Conservation (phyloP, 148 eudicot genomes). For the Cornus controversa region DNA sequence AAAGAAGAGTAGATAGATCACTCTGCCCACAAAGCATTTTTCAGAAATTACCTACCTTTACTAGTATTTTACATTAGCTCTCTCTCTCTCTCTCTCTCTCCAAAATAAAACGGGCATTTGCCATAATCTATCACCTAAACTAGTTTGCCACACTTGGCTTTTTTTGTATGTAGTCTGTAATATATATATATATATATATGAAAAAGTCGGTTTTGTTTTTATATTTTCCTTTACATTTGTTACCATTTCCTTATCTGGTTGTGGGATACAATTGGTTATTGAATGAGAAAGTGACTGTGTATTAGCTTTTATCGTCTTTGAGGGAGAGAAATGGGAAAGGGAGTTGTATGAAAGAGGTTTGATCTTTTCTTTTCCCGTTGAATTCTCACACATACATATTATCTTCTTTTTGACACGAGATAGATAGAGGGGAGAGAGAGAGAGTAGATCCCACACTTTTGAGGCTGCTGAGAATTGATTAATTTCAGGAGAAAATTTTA, state of each 20-base stretch:
- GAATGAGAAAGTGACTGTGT: slow-evolving; percentile 31
- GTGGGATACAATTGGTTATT: slow-evolving; percentile 18
- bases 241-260: background rate
- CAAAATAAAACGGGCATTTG: slow-evolving; percentile 14
- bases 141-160: slow-evolving; percentile 21
- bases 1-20: slow-evolving; percentile 22
- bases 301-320: slow-evolving; percentile 2
- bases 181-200: too few relatives aligned
- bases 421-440: too few relatives aligned
- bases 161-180: background rate
- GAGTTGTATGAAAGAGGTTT: too few relatives aligned
- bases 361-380: too few relatives aligned
- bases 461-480: slow-evolving; percentile 35
- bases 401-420: too few relatives aligned
- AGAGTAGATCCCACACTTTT: slow-evolving; percentile 17
- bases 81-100: slow-evolving; percentile 8
- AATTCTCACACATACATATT: too few relatives aligned
- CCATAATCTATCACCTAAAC: slow-evolving; percentile 23
- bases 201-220: slow-evolving; percentile 1
- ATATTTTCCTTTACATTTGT: background rate
- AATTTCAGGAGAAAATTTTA: background rate
- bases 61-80: slow-evolving; percentile 31
- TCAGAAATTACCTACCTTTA: slow-evolving; percentile 27
- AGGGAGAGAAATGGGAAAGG: too few relatives aligned
- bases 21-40: slow-evolving; percentile 28